Base-by-base conservation (phyloP, 1,139 yeast species). In the Debaryomycetaceae sp. region DNA sequence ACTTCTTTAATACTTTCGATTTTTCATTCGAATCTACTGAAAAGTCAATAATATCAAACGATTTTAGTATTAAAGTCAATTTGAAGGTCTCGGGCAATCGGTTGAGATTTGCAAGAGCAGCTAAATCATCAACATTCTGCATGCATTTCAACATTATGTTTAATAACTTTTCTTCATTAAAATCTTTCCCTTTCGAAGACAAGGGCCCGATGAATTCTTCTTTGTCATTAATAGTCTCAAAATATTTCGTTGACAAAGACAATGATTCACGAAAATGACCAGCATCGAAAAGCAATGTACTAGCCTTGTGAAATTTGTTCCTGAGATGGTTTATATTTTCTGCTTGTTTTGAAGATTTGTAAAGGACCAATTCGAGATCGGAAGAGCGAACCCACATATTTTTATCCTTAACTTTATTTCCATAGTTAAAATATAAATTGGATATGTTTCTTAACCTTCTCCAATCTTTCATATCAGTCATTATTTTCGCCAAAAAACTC, bases 391-490 rank as follows among this genome's bases (percentile, higher is more conserved):
- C 45, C 51, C 59, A 54, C 18, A 38, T 41, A 1, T 34, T 30
- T 7, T 39, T 16, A 13, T 40, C 38, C 6, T 33, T 36, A 7
- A 41, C 31, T 24, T 42, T 48, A 16, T 39, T 49, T 6, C 61
- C 56, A 17, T 53, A 37, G 33, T 50, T 57, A 41, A 41, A 59
- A 24, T 53, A 43, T 5, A 65, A 37, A 42, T 60, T 58, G 4
- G 69, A 58, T 4, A 65, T 36, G 42, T 63, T 63, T 39, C 63
- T 50, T 7, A 66, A 51, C 36, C 73, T 47, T 40, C 61, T 64
- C 6, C 39, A 33, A 38, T 63, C 63, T 7, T 51, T 50, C 43
- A 54, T 58, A 17, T 49, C 45, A 11, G 44, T 41, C 31, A 48
- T 52, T 6, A 54, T 45, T 3, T 28, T 29, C 41, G 39, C 55